These are phyloP conservation scores for Stephania cephalantha DNA, from an alignment of 164 flowering plant species.

Conservation along the genomic window DNA sequence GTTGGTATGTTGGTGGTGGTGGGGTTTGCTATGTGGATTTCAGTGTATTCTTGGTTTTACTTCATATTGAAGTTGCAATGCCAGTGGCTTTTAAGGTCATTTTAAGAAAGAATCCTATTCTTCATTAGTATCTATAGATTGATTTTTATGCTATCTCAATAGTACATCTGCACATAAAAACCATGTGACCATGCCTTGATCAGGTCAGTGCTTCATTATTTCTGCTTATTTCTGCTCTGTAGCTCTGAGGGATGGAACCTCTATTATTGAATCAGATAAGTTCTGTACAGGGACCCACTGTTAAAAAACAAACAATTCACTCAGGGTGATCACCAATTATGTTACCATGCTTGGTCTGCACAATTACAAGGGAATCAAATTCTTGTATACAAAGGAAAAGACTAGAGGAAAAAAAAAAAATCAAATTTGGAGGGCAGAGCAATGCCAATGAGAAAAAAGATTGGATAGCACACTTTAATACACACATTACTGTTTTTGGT, in stretches of 20 bases:
- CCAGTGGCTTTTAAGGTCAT: background rate
- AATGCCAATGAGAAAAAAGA: too few species aligned
- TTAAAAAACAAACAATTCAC: background rate
- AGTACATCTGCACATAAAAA: background rate
- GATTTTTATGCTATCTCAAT: background rate
- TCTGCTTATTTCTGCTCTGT: background rate
- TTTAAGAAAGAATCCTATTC: background rate
- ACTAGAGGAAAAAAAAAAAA: too few species aligned
- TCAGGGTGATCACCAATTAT: background rate
- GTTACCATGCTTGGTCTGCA: background rate
- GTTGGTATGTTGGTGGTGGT: background rate
- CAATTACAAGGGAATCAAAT: background rate
- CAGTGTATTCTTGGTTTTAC: background rate
- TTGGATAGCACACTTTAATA: too few species aligned
- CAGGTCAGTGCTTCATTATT: background rate
- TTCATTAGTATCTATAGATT: background rate
- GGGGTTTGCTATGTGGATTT: background rate
- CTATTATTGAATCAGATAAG: conserved; percentile 4
- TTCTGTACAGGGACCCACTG: background rate
- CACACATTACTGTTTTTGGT: too few species aligned
- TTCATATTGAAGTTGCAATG: conserved; percentile 1
- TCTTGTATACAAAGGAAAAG: background rate
- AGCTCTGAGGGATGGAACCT: background rate
- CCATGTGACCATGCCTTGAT: conserved; percentile 3
- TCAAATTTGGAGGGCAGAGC: background rate